These are phyloP conservation scores for Omphalea diandra DNA, from an alignment of 441 rosid genomes.

Conservation along the genomic window DNA sequence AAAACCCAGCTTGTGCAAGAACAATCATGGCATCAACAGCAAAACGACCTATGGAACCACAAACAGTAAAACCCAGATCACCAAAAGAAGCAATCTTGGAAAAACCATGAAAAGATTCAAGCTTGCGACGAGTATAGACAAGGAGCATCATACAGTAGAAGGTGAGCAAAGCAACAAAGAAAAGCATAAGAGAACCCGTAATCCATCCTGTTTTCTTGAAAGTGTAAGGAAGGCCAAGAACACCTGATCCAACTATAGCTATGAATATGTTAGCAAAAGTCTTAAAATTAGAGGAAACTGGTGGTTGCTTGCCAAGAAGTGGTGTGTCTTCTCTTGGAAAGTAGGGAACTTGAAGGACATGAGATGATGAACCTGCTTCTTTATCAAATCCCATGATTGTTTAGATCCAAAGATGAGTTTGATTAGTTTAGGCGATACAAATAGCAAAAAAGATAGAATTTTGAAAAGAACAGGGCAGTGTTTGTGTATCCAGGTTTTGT, in stretches of 20 bases:
- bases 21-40: slow-evolving; percentile 49
- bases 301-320: slow-evolving; percentile 38
- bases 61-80: slow-evolving; percentile 67
- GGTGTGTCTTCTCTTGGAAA: slow-evolving; percentile 62
- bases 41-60: slow-evolving; percentile 55
- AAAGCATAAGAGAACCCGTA: slow-evolving; percentile 51
- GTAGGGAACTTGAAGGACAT: slow-evolving; percentile 28
- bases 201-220: slow-evolving; percentile 83
- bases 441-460: no score
- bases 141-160: slow-evolving; percentile 74
- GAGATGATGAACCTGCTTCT: slow-evolving; percentile 61
- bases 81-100: slow-evolving; percentile 59
- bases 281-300: slow-evolving; percentile 53
- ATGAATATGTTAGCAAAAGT: slow-evolving; percentile 81
- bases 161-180: slow-evolving; percentile 47
- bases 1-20: slow-evolving; percentile 68
- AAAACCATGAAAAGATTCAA: slow-evolving; percentile 44
- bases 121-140: slow-evolving; percentile 61
- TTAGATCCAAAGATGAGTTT: no score
- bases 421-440: no score
- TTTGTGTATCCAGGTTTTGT: no score
- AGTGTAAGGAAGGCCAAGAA: slow-evolving; percentile 71
- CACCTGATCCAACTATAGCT: slow-evolving; percentile 75
- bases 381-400: slow-evolving; percentile 49
- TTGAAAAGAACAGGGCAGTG: no score